Evolutionary conservation across 306 rosid species (phyloP).

Genomic region (Quercus parvula): DNA sequence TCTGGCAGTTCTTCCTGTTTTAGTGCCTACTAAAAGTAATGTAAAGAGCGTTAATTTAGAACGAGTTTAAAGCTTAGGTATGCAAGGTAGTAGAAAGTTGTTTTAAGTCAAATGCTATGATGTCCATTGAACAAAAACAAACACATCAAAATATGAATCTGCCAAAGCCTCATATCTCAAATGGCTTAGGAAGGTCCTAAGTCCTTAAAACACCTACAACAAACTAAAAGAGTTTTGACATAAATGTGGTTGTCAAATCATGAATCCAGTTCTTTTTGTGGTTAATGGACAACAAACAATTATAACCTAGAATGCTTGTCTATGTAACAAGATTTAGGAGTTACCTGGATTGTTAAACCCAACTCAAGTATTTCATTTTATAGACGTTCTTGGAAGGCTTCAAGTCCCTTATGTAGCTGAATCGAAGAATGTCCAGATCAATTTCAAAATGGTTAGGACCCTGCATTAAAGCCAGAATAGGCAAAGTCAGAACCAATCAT

Average conservation of each 20-base stretch:
- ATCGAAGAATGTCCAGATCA: slow-evolving; percentile 91
- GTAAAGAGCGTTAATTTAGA: not conserved
- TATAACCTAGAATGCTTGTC: not conserved
- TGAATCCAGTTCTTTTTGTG: not conserved
- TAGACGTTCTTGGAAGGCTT: slow-evolving; percentile 69
- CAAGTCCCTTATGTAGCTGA: slow-evolving; percentile 92
- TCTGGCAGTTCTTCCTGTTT: slow-evolving; percentile 90
- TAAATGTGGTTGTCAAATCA: not conserved
- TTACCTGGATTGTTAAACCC: slow-evolving; percentile 87
- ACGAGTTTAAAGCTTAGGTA: slow-evolving; percentile 3
- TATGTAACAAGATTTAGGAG: not conserved
- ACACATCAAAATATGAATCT: not conserved
- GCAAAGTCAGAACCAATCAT: slow-evolving; percentile 12
- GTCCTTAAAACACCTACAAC: not conserved
- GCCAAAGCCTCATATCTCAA: not conserved
- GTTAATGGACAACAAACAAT: not conserved
- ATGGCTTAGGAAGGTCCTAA: not conserved
- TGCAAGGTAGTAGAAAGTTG: not conserved
- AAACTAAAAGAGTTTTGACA: not conserved
- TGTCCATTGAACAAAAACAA: too few species aligned
- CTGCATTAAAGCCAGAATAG: slow-evolving; percentile 34
- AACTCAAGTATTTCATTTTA: slow-evolving; percentile 70
- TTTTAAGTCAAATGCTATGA: too few species aligned
- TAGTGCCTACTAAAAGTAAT: slow-evolving; percentile 54
- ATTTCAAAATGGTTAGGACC: slow-evolving; percentile 92